Percentiles rank a stretch among this genome's conserved stretches.
Evolutionary conservation across 1,139 yeast species (phyloP).

Genomic region (Candida sojae): DNA sequence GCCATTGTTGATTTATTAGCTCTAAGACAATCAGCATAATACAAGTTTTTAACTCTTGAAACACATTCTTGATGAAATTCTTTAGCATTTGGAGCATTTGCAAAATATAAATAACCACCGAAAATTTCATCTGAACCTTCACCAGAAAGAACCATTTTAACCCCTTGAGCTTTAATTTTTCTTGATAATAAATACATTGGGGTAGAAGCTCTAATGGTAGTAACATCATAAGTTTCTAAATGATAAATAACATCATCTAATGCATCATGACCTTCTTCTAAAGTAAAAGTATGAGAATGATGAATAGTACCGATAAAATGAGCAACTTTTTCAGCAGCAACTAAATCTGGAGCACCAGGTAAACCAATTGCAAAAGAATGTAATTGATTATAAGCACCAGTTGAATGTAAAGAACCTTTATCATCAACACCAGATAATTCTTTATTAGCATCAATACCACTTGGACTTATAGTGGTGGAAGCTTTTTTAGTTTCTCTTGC

Average conservation of each 20-base stretch:
- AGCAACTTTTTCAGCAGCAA: conserved; percentile 97
- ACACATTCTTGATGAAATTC: conserved; percentile 97
- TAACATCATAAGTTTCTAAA: conserved; percentile 96
- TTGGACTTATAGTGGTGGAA: conserved; percentile 56
- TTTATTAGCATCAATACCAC: conserved; percentile 52
- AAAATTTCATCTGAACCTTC: conserved; percentile 99
- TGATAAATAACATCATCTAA: conserved; percentile 92
- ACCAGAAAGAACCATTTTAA: conserved; percentile 98
- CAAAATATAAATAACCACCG: conserved; percentile 97
- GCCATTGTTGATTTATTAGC: conserved; percentile 99
- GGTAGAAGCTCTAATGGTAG: conserved; percentile 98
- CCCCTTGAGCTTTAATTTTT: conserved; percentile 98
- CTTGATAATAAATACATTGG: conserved; percentile 97
- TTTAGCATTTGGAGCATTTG: conserved; percentile 87
- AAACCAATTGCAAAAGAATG: conserved; percentile 97
- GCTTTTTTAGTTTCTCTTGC: conserved; percentile 93
- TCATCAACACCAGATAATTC: conserved; percentile 92
- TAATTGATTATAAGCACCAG: conserved; percentile 75
- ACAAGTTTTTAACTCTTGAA: conserved; percentile 93
- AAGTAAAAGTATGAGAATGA: conserved; percentile 96
- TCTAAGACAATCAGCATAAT: conserved; percentile 94
- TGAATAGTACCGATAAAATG: conserved; percentile 92
- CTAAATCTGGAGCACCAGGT: conserved; percentile 96
- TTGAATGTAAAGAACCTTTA: conserved; percentile 72
- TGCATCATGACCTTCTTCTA: conserved; percentile 96